Evolutionary conservation across 202 grass and related monocot genomes (phyloP), one percentile per base, ranked within the genome.

Genomic region (Bolboschoenoplectus hybrid): DNA sequence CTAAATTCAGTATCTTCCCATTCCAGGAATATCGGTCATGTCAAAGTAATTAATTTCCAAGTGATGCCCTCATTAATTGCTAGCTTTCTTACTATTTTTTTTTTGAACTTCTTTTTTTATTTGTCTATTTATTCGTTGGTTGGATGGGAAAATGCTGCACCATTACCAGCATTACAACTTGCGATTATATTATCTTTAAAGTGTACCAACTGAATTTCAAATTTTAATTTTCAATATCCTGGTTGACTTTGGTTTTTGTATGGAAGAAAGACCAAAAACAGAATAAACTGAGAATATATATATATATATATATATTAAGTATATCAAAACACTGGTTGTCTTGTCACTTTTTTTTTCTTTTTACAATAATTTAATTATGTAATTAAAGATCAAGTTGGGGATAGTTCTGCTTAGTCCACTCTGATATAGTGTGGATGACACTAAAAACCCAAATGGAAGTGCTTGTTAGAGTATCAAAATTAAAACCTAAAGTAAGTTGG

Each of bases 11-110:
- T 43, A 80, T 80, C 53, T 60, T 61, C 16, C 75, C 75, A 41
- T 80, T 80, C 36, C 75, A 58, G 75, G 75, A 80, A 80, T 60
- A 80, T 80, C 10, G 36, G 75, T 80, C 75, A 80, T 80, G 53
- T 60, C 35, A 60, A 80, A 58, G 43, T 60, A 80, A 80, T 61
- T 80, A 60, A 41, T 80, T 80, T 80, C 44, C 75, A 80, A 60
- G 53, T 61, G 75, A 80, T 43, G 75, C 53, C 52, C 53, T n/a
- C 75, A 80, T 80, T 60, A 39, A 79, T 79, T 79, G 75, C 26
- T 26, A 26, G 26, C 35, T 43, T 79, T 41, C 35, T 79, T 55
- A 77, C 50, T 55, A n/a, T 43, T 17, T 45, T 64, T 56, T 55
- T n/a, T 44, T 9, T 36, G 9, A n/a, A 40, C 14, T 10, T 72